These are phyloP conservation scores for Sphagnum magellanicum DNA, from an alignment of 228 moss, liverwort and hornwort genomes.

Conservation along the genomic window DNA sequence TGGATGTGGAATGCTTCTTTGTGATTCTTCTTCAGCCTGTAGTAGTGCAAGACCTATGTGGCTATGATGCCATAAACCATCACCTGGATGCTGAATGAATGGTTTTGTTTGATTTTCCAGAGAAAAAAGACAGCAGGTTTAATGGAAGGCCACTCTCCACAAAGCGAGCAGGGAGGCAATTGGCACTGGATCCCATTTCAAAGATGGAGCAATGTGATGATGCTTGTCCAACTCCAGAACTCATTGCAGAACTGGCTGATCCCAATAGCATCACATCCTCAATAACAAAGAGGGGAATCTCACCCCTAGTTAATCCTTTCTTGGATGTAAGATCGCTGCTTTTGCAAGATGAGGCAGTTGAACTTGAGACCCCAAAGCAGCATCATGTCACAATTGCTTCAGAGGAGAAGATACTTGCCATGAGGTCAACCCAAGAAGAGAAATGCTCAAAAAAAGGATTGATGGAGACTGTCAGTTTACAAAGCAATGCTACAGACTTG, in stretches of 20 bases:
- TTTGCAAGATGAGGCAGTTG: constrained; percentile 1
- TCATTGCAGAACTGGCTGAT: constrained; percentile 7
- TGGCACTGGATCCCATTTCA: not conserved
- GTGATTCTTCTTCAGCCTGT: no score
- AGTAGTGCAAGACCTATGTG: no score
- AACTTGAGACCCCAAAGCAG: constrained; percentile 2
- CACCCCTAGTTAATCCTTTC: constrained; percentile 1
- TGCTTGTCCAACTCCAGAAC: not conserved
- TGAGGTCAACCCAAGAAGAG: constrained; percentile 1
- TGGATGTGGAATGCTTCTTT: no score
- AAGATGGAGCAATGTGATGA: not conserved
- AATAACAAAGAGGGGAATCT: constrained; percentile 2
- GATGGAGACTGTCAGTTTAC: no score
- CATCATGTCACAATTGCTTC: not conserved
- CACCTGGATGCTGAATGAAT: no score
- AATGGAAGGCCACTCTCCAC: not conserved
- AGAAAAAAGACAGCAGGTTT: not conserved
- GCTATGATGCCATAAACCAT: no score
- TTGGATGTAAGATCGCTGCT: not conserved
- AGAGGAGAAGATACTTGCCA: not conserved
- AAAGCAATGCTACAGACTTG: no score
- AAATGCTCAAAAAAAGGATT: not conserved
- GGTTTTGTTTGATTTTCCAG: not conserved
- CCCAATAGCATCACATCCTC: constrained; percentile 6
- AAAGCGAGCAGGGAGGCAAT: constrained; percentile 4